Conservation (phyloP, 495 filamentous ascomycete species). For the Beverwykella pulmonaria region DNA sequence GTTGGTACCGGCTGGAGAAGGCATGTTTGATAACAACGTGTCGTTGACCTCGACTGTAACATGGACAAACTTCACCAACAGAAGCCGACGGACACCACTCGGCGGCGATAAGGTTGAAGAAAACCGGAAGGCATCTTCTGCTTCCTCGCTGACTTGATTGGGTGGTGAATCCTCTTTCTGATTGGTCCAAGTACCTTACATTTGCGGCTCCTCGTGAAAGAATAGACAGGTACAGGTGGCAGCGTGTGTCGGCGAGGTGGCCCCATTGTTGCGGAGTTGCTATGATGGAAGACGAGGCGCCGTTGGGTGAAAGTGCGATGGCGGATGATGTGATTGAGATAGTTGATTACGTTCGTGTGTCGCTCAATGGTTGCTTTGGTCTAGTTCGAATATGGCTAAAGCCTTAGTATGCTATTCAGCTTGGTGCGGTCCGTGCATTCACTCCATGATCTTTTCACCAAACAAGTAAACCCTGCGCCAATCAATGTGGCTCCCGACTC, state of each 20-base stretch:
- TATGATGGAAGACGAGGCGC: no score
- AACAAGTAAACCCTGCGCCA: no score
- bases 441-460: no score
- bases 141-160: conserved; percentile 53
- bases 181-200: conserved; percentile 48
- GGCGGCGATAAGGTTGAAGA: conserved; percentile 47
- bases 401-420: neutral
- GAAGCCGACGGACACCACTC: conserved; percentile 48
- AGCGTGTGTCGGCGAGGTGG: conserved; percentile 42
- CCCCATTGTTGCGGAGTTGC: neutral
- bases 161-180: conserved; percentile 35
- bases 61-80: no score
- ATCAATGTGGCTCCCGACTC: no score
- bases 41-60: no score
- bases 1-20: no score
- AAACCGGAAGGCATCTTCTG: conserved; percentile 53
- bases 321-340: conserved; percentile 9
- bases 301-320: neutral
- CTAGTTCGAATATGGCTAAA: neutral
- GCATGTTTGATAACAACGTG: no score
- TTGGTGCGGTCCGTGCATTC: no score
- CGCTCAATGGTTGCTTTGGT: no score
- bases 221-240: conserved; percentile 50
- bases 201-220: conserved; percentile 52
- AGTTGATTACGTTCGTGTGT: neutral